phyloP scores from a whole-genome alignment of 495 filamentous ascomycete genomes.

The Corynascus novoguineensis region DNA sequence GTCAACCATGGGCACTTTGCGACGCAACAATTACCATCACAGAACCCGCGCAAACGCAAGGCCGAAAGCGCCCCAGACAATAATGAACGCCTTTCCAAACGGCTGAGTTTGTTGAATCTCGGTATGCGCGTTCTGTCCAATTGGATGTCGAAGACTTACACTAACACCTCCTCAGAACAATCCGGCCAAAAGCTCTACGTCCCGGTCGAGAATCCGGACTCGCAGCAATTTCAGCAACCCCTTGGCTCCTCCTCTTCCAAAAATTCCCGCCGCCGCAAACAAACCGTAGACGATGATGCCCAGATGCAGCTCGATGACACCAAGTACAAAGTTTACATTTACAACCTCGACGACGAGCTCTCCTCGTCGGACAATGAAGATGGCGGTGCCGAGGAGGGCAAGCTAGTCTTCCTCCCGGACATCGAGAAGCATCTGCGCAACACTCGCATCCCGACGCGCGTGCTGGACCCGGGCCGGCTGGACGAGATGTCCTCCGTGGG shows the following conservation, averaged over 20 bases:
- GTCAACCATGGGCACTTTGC: conserved; percentile 13
- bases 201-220: conserved; percentile 41
- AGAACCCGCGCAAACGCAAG: conserved; percentile 44
- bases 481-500: conserved; percentile 19
- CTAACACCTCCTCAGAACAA: conserved; percentile 36
- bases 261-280: background rate
- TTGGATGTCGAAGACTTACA: background rate
- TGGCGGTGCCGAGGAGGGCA: conserved; percentile 37
- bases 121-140: conserved; percentile 48
- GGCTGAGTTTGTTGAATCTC: conserved; percentile 73
- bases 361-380: conserved; percentile 53
- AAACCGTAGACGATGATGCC: conserved; percentile 35
- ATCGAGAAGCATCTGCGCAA: conserved; percentile 66
- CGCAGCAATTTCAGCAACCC: background rate
- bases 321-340: conserved; percentile 79
- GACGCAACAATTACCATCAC: conserved; percentile 12
- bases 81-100: conserved; percentile 65
- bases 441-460: conserved; percentile 57
- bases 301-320: conserved; percentile 85
- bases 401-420: conserved; percentile 72
- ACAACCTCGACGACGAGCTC: conserved; percentile 83
- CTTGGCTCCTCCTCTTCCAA: conserved; percentile 1
- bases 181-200: conserved; percentile 53
- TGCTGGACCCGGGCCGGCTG: conserved; percentile 42
- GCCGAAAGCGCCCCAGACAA: conserved; percentile 42